Conservation (phyloP, 2,329 filamentous ascomycete species). For the Dactylellina haptotyla region DNA sequence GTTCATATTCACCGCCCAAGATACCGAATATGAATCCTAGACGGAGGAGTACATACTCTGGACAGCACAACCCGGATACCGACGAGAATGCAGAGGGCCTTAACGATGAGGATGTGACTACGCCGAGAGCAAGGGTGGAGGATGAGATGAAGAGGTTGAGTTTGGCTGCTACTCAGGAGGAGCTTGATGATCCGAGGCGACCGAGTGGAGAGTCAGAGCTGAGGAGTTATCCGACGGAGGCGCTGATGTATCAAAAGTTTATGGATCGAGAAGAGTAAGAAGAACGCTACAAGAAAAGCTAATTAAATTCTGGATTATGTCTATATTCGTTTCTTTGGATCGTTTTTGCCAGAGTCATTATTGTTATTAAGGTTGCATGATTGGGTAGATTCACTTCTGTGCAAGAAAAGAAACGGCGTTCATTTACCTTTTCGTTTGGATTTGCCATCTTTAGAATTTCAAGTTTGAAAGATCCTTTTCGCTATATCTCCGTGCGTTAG, state of each 20-base stretch:
- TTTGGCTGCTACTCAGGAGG: constrained; percentile 6
- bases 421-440: not conserved
- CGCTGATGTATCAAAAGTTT: constrained; percentile 48
- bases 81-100: not conserved
- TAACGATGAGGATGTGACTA: constrained; percentile 33
- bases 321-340: not conserved
- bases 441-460: too few species aligned
- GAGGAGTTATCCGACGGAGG: constrained; percentile 45
- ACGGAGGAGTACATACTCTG: constrained; percentile 43
- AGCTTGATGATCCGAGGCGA: constrained; percentile 13
- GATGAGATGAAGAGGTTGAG: constrained; percentile 43
- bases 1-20: constrained; percentile 19
- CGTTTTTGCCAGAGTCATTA: not conserved
- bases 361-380: not conserved
- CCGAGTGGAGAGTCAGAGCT: constrained; percentile 19
- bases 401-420: constrained; percentile 11
- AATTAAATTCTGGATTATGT: too few species aligned
- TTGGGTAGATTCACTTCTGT: not conserved
- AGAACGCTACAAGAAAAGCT: not conserved
- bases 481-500: not conserved
- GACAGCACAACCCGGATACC: constrained; percentile 14
- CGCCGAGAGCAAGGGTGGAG: constrained; percentile 33
- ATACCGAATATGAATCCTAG: constrained; percentile 46
- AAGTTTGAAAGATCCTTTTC: not conserved
- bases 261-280: constrained; percentile 37